Base-by-base conservation (phyloP, 139 green algal genomes). In the Coccomyxa sp. region DNA sequence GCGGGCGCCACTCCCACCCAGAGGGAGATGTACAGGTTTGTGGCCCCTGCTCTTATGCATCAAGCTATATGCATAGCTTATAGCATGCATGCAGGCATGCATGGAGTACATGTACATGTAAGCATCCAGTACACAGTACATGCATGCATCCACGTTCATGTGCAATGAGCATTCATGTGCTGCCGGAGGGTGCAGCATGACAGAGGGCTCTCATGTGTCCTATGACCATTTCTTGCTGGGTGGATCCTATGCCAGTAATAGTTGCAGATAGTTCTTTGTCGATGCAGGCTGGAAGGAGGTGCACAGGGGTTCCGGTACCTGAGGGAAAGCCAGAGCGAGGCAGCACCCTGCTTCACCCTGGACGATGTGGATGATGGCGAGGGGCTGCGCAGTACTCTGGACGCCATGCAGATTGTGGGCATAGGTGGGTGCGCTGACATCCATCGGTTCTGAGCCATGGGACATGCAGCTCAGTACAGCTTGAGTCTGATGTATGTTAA, bases 341-440 rank as follows among this genome's bases (percentile, higher is more conserved):
- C 71, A n/a, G 71, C 28, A n/a, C 71, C 71, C 25, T 77, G 71
- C 71, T 89, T 83, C 79, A 71, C 31, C 10, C 74, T 99, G 63
- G 84, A 92, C 0, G 93, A 93, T n/a, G 89, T 95, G 77, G 93
- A 97, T 80, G 94, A 98, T 81, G 93, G 89, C 0, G 88, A 90
- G 27, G 91, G 91, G 31, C 95, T 96, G 84, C 81, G 79, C 31
- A 81, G 79, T 45, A 97, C 94, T 0, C 82, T 90, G 75, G 82
- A 92, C 58, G 94, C 94, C 58, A 97, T 97, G 94, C 77, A 84
- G 58, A 89, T 95, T 21, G 88, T 97, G 58, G 81, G 38, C 45
- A 71, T 89, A 63, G 58, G 38, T 51, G 38, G 38, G 78, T 71
- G 25, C 78, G 10, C 38, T 66, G 60, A 45, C 0, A 11, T n/a